phyloP scores from a whole-genome alignment of 805 yeast genomes.

The baker's yeast (Saccharomyces cerevisiae) region DNA sequence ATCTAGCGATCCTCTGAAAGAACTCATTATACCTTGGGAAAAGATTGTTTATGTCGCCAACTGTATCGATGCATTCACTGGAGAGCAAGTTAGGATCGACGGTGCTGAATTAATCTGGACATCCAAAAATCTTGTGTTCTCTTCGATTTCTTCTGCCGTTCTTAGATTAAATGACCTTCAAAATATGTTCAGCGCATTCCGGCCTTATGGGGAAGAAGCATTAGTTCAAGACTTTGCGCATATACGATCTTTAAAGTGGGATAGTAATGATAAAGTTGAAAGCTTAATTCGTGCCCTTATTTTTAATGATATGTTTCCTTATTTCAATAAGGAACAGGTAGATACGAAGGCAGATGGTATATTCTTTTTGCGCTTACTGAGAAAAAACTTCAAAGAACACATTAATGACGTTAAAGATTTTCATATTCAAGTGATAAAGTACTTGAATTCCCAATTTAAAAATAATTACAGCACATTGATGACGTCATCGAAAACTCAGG shows the following conservation, averaged over 20 bases:
- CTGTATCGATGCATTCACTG: not conserved
- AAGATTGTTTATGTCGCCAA: not conserved
- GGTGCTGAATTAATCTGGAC: not conserved
- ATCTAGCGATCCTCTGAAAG: not conserved
- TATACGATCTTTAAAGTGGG: not conserved
- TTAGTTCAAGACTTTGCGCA: slow-evolving; percentile 4
- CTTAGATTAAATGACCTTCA: not conserved
- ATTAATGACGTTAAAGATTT: slow-evolving; percentile 2
- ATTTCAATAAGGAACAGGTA: not conserved
- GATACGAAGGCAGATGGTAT: not conserved
- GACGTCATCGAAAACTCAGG: not conserved
- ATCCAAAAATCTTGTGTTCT: not conserved
- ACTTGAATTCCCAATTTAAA: slow-evolving; percentile 3
- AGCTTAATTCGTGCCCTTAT: not conserved
- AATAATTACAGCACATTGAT: slow-evolving; percentile 3
- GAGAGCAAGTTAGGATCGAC: not conserved
- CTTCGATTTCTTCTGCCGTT: not conserved
- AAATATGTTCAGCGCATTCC: not conserved
- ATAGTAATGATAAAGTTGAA: not conserved
- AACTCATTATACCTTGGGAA: not conserved
- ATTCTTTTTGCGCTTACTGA: not conserved
- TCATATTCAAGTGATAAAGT: slow-evolving; percentile 5
- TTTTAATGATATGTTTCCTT: not conserved
- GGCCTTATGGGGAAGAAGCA: not conserved
- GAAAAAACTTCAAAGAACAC: slow-evolving; percentile 2